Evolutionary conservation across 176 grass and related monocot genomes (phyloP), one percentile per base, ranked within the genome.

Genomic region (Carex pumila): DNA sequence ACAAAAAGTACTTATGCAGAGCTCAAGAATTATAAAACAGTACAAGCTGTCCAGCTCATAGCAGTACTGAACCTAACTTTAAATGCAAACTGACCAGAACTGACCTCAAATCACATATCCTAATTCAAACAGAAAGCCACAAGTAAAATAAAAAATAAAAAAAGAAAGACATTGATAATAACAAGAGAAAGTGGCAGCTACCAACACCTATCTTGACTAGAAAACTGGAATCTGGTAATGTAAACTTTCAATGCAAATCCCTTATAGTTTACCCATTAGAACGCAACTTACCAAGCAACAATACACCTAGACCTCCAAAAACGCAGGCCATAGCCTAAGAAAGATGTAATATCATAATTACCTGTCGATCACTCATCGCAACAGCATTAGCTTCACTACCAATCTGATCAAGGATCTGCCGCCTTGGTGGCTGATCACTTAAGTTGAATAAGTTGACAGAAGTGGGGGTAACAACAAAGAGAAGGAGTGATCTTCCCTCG

Each of bases 351-450:
- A 36, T 13, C 55, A 88, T 82, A 45, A 79, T 90, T 92, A 99
- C 96, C 89, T 91, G 89, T 30, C 85, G 88, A 55, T 99, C 96
- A 85, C 89, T 99, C 96, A 95, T 95, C 31, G 88, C 86, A 36
- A 92, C 88, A 73, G 81, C 93, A 94, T 95, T 94, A 65, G 78
- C 75, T 85, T 89, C 76, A 39, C 91, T 94, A 71, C 96, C 91
- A 88, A 95, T 95, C 45, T 93, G 89, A 90, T 99, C 93, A 61
- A 95, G 90, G 75, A 89, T 95, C 47, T 94, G 91, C 65, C 86
- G 87, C 87, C 84, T 95, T 45, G 96, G 91, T 76, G 91, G 93
- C 59, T 99, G 92, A 83, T 94, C 87, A 85, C 91, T 88, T 86
- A 99, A 90, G 81, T 86, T 91, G 65, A 99, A 99, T 88, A 94